Percentiles rank a stretch among this genome's conserved stretches.
Conservation (phyloP, 169 alveolate species). For the Eimeria necatrix region DNA sequence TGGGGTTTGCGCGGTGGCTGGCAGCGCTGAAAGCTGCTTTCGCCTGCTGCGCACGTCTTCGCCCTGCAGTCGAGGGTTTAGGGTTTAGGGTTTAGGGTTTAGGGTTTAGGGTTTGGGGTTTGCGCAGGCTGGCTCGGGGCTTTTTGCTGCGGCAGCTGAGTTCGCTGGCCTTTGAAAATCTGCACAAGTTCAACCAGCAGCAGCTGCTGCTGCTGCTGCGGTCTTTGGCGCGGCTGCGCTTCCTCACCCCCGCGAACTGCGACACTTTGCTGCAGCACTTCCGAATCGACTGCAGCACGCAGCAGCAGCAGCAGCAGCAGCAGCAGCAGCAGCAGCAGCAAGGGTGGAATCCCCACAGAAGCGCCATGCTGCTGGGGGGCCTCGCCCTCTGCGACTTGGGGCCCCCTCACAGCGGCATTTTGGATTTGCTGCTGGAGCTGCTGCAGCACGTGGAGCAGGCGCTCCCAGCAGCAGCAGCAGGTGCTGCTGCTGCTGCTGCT, state of each 20-base stretch:
- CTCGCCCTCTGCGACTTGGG: conserved; percentile 1
- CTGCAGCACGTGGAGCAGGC: background rate
- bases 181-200: conserved; percentile 79
- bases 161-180: conserved; percentile 84
- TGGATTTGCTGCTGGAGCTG: background rate
- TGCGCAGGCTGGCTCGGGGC: conserved; percentile 83
- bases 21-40: conserved; percentile 84
- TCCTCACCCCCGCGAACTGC: conserved; percentile 56
- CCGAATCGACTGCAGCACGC: background rate
- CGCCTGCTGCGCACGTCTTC: conserved; percentile 82
- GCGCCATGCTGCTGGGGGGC: conserved; percentile 22
- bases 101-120: background rate
- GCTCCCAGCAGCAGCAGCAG: background rate
- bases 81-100: conserved; percentile 9
- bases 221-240: conserved; percentile 79
- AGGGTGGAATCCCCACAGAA: background rate
- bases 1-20: conserved; percentile 57
- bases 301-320: conserved; percentile 4
- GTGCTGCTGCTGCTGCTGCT: background rate
- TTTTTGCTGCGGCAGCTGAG: conserved; percentile 85
- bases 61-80: background rate
- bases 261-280: conserved; percentile 50
- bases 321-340: background rate
- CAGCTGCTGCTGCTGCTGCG: conserved; percentile 77
- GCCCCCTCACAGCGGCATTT: background rate